Percentiles rank a stretch among this genome's conserved stretches.
Evolutionary conservation across 345 rosid species (phyloP).

Genomic region (Passiflora organensis): DNA sequence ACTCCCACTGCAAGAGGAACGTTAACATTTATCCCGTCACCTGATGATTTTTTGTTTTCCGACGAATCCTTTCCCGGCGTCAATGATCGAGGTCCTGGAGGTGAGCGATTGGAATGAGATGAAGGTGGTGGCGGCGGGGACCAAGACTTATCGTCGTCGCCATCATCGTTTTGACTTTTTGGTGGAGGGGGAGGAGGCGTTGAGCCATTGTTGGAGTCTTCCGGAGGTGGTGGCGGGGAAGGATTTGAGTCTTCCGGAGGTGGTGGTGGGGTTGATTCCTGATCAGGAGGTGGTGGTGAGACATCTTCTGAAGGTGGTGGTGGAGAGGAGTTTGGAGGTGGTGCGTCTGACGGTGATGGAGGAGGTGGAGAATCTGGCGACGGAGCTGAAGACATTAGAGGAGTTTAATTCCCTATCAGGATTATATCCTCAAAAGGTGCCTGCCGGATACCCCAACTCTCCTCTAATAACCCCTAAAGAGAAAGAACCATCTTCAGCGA

Average conservation of each 20-base stretch:
- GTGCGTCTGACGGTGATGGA: constrained; percentile 8
- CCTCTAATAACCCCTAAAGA: no score
- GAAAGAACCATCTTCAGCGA: no score
- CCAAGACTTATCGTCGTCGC: neutral
- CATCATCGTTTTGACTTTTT: no score
- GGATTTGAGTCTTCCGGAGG: constrained; percentile 24
- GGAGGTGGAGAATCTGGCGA: constrained; percentile 16
- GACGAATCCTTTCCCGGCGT: constrained; percentile 7
- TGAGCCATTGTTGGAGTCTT: neutral
- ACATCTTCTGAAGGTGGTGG: constrained; percentile 6
- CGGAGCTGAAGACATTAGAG: constrained; percentile 21
- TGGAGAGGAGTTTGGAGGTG: constrained; percentile 20
- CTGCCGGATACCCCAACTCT: no score
- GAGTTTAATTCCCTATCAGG: neutral
- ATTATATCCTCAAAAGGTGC: no score
- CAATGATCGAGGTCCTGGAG: constrained; percentile 26
- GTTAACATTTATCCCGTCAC: constrained; percentile 17
- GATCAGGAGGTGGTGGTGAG: constrained; percentile 16
- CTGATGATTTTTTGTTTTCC: constrained; percentile 1
- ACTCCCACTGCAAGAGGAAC: constrained; percentile 23
- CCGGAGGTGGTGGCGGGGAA: constrained; percentile 28
- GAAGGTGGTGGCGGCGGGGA: constrained; percentile 20
- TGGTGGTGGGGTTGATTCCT: constrained; percentile 23
- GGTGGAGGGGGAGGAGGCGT: constrained; percentile 1
- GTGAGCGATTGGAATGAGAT: constrained; percentile 17